Evolutionary conservation across 2,329 filamentous ascomycete species (phyloP).

Genomic region (Ceratocystis diversiconidia): DNA sequence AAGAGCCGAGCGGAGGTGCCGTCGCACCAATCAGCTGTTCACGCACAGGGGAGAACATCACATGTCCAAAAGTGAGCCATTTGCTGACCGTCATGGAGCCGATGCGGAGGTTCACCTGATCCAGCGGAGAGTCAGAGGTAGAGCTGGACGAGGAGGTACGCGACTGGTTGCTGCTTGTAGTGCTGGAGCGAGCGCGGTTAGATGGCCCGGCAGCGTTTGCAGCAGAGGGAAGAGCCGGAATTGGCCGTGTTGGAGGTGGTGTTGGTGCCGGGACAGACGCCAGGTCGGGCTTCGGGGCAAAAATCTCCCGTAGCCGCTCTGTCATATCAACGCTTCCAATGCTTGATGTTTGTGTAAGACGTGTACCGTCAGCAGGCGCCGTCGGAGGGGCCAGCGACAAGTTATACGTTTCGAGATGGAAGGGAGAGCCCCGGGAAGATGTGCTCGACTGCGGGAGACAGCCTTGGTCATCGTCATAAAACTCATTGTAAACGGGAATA

Average conservation of each 20-base stretch:
- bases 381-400: conserved; percentile 25
- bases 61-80: conserved; percentile 73
- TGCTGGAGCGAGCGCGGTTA: not conserved
- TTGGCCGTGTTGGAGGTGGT: not conserved
- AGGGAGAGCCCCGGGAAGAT: conserved; percentile 42
- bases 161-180: conserved; percentile 3
- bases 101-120: conserved; percentile 62
- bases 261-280: not conserved
- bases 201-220: not conserved
- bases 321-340: conserved; percentile 42
- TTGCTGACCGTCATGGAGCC: conserved; percentile 77
- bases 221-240: not conserved
- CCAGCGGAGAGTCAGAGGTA: conserved; percentile 44
- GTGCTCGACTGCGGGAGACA: conserved; percentile 37
- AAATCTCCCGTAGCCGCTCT: conserved; percentile 36
- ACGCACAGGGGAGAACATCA: conserved; percentile 66
- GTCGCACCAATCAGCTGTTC: not conserved
- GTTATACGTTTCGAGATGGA: conserved; percentile 40
- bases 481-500: conserved; percentile 86
- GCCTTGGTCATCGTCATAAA: conserved; percentile 57
- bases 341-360: conserved; percentile 42
- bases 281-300: conserved; percentile 25
- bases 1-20: not conserved
- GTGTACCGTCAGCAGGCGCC: conserved; percentile 28
- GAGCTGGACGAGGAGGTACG: conserved; percentile 29